Percentiles rank a stretch among this genome's conserved stretches.
Evolutionary conservation across 768 basidiomycete species (phyloP).

Genomic region (Russula lepida): DNA sequence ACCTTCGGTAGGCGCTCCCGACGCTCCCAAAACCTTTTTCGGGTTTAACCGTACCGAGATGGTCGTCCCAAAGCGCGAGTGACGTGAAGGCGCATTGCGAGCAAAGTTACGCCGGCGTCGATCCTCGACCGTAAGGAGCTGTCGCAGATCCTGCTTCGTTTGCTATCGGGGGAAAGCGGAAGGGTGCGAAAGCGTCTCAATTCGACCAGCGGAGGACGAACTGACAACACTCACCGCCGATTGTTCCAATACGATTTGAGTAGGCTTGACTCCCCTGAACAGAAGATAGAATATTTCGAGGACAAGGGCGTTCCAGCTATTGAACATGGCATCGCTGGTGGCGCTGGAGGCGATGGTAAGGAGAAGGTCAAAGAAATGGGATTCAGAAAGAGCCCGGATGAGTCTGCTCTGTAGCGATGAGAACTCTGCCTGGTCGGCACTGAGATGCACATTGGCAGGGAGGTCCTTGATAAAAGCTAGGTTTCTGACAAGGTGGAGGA

Average conservation of each 20-base stretch:
- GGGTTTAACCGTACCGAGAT: conserved; percentile 69
- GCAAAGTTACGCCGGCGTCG: conserved; percentile 49
- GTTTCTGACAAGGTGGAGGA: conserved; percentile 86
- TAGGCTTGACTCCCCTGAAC: conserved; percentile 70
- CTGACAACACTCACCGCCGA: conserved; percentile 41
- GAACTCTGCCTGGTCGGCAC: conserved; percentile 72
- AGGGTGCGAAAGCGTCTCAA: not conserved
- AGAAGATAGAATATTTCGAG: conserved; percentile 91
- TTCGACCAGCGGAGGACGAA: not conserved
- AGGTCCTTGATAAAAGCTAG: conserved; percentile 90
- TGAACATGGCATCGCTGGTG: conserved; percentile 68
- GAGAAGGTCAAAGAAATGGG: conserved; percentile 67
- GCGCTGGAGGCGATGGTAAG: conserved; percentile 80
- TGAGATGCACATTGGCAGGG: conserved; percentile 58
- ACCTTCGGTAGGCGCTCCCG: conserved; percentile 23
- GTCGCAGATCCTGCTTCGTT: conserved; percentile 57
- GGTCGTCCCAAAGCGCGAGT: conserved; percentile 95
- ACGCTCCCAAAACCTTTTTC: conserved; percentile 30
- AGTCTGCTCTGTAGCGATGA: conserved; percentile 72
- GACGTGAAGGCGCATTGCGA: conserved; percentile 58
- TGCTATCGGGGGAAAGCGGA: conserved; percentile 38
- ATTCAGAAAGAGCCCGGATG: conserved; percentile 58
- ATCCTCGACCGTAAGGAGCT: conserved; percentile 72
- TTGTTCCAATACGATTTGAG: conserved; percentile 49
- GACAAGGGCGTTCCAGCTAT: conserved; percentile 79